These are phyloP conservation scores for Linanthus parryae DNA, from an alignment of 148 eudicot species.

Conservation along the genomic window DNA sequence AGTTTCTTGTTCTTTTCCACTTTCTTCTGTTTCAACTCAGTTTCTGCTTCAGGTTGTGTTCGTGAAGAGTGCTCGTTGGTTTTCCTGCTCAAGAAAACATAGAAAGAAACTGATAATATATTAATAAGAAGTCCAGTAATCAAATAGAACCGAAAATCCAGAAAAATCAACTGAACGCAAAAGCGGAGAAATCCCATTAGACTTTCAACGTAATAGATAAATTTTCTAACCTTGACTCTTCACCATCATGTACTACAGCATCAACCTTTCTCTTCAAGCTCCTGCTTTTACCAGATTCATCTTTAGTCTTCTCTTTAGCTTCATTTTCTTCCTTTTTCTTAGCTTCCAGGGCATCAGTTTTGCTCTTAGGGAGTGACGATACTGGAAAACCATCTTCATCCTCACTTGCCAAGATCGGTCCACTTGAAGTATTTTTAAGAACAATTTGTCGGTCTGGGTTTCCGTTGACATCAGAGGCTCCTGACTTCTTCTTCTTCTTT, in stretches of 20 bases:
- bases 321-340: constrained; percentile 19
- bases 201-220: too few species aligned
- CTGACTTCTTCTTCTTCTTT: constrained; percentile 39
- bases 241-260: constrained; percentile 28
- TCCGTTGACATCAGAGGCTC: constrained; percentile 16
- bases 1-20: constrained; percentile 48
- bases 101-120: too few species aligned
- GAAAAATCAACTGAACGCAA: too few species aligned
- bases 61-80: constrained; percentile 13
- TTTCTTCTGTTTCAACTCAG: constrained; percentile 37
- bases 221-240: constrained; percentile 40
- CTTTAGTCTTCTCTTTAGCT: constrained; percentile 36
- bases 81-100: constrained; percentile 14
- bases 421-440: constrained; percentile 22
- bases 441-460: constrained; percentile 34
- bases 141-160: too few species aligned
- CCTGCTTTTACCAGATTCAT: constrained; percentile 17
- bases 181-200: too few species aligned
- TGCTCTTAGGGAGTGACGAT: constrained; percentile 27
- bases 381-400: constrained; percentile 97
- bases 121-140: too few species aligned
- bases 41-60: constrained; percentile 21
- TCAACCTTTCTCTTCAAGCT: constrained; percentile 61
- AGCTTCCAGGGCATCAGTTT: constrained; percentile 15
- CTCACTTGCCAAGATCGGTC: constrained; percentile 60